These are phyloP conservation scores for Fomitopsis palustris DNA, from an alignment of 1,284 basidiomycete species.

Conservation along the genomic window DNA sequence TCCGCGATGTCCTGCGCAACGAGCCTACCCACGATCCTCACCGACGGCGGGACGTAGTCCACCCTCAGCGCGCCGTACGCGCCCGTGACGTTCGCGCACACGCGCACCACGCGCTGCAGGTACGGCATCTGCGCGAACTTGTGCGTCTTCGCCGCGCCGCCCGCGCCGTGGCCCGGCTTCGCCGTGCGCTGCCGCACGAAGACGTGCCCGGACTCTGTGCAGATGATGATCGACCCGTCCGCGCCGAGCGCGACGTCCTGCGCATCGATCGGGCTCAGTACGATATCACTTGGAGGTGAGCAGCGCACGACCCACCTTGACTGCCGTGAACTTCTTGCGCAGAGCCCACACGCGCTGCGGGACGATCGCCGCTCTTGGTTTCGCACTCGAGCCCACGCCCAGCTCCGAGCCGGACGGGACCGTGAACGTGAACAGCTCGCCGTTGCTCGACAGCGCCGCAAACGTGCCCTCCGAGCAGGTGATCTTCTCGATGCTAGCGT, in stretches of 20 bases:
- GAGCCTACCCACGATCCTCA: conserved; percentile 56
- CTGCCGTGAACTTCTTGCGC: conserved; percentile 83
- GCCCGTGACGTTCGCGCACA: conserved; percentile 86
- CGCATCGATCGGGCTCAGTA: background rate
- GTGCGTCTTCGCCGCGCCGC: conserved; percentile 49
- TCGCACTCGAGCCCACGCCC: conserved; percentile 16
- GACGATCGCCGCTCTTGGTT: conserved; percentile 48
- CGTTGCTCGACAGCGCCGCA: conserved; percentile 82
- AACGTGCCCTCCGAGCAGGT: conserved; percentile 81
- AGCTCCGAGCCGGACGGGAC: conserved; percentile 34
- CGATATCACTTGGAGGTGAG: background rate
- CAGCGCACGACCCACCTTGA: conserved; percentile 45
- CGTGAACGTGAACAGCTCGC: conserved; percentile 90
- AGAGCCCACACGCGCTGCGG: conserved; percentile 93
- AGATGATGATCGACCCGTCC: conserved; percentile 88
- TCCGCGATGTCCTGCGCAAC: conserved; percentile 68
- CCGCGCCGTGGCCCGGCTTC: conserved; percentile 33
- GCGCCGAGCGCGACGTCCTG: conserved; percentile 87
- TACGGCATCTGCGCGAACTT: conserved; percentile 84
- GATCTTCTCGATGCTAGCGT: conserved; percentile 78
- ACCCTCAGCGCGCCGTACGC: conserved; percentile 85
- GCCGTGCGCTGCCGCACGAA: conserved; percentile 73
- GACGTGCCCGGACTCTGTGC: conserved; percentile 93
- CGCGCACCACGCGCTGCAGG: conserved; percentile 82
- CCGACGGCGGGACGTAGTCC: conserved; percentile 62